Percentiles rank a stretch among this genome's conserved stretches.
phyloP scores from a whole-genome alignment of 345 rosid species.

The Salix brachista region DNA sequence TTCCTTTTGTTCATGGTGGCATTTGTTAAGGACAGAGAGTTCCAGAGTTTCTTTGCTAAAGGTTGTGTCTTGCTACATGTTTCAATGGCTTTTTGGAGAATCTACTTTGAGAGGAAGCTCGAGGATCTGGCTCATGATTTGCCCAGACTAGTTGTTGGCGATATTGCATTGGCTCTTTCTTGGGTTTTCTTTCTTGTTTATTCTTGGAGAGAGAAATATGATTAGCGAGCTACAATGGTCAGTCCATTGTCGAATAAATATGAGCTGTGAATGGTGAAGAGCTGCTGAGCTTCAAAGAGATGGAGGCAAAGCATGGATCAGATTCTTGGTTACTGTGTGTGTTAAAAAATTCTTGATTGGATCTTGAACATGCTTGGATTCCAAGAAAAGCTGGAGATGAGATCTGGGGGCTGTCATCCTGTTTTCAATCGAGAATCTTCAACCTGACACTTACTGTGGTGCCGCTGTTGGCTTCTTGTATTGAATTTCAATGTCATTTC shows the following conservation, averaged over 20 bases:
- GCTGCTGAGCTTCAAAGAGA: background rate
- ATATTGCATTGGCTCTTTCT: slow-evolving; percentile 49
- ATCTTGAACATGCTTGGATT: slow-evolving; percentile 1
- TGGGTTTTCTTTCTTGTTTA: slow-evolving; percentile 81
- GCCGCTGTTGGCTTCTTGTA: background rate
- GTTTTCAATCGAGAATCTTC: background rate
- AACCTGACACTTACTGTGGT: background rate
- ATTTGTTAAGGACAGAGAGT: slow-evolving; percentile 17
- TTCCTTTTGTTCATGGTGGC: slow-evolving; percentile 22
- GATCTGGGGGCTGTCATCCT: background rate
- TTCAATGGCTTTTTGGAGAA: slow-evolving; percentile 21
- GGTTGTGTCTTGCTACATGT: slow-evolving; percentile 21
- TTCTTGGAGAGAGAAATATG: slow-evolving; percentile 94
- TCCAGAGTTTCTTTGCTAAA: slow-evolving; percentile 24
- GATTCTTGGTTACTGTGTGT: background rate
- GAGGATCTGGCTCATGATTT: slow-evolving; percentile 18
- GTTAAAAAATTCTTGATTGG: background rate
- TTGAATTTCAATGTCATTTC: background rate
- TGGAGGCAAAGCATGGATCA: background rate
- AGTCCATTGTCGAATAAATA: background rate
- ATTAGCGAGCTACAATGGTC: slow-evolving; percentile 19
- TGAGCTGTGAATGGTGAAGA: background rate
- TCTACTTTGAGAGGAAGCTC: slow-evolving; percentile 19
- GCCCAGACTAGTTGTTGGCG: slow-evolving; percentile 23
- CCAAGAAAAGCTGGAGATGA: slow-evolving; percentile 1